Evolutionary conservation across 257 asterid species (phyloP), one percentile per base, ranked within the genome.

Genomic region (Gentiana straminea): DNA sequence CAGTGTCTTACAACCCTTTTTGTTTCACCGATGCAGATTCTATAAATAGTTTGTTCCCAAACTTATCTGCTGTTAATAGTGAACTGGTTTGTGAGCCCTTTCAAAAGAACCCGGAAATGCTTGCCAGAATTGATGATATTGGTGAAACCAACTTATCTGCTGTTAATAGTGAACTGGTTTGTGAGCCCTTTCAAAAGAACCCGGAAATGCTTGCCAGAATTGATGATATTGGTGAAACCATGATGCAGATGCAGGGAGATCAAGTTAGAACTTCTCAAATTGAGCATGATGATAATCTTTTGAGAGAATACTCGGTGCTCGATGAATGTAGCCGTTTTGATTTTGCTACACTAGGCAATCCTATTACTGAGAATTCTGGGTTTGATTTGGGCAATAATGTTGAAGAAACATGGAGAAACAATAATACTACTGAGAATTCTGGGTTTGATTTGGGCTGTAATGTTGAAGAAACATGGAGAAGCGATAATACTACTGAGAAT

Each of bases 251-350:
- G 35, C 55, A 57, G 62, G 69, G 62, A 66, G 94, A 86, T 80
- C 84, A 75, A 72, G 68, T 81, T 12, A 81, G 91, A 45, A 85
- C 86, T 68, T 84, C 88, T 55, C 72, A 68, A 49, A 61, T 72
- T 55, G 75, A 61, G 73, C 68, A 70, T 51, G 83, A 58, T 65
- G 79, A 69, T 64, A 77, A 71, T 67, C 71, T 57, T 60, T 70
- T 74, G 2, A 74, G 77, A 64, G 78, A 70, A 36, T 67, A 66
- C 73, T 87, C 77, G 44, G 56, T 68, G 55, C 65, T 87, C 64
- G 98, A 87, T 73, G 98, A 91, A 79, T 87, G 96, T 80, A 91
- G 95, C 69, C 82, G 85, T 51, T 74, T 83, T 48, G 82, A 77
- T 65, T 79, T 78, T 61, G 57, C 35, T 56, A 65, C 71, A 64